Evolutionary conservation across 2,329 filamentous ascomycete genomes (phyloP).

Genomic region (Ascochyta lentis): DNA sequence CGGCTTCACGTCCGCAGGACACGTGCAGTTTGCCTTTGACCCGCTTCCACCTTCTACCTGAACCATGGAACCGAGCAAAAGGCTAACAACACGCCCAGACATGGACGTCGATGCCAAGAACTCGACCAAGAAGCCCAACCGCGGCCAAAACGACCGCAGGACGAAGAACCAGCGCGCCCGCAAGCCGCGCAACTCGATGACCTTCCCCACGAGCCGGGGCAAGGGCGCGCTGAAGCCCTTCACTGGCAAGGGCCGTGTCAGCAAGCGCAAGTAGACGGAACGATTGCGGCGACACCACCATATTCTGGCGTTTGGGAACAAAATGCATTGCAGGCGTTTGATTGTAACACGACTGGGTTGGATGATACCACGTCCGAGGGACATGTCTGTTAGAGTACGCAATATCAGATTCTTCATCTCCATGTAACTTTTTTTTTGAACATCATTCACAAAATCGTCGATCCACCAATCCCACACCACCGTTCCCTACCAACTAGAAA

Average conservation of each 20-base stretch:
- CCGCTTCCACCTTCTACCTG: constrained; percentile 40
- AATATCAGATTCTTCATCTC: not conserved
- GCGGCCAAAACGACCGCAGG: constrained; percentile 35
- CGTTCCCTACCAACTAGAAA: no score
- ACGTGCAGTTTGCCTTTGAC: constrained; percentile 48
- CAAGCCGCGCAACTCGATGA: constrained; percentile 49
- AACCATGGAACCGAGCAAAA: constrained; percentile 34
- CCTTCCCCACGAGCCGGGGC: constrained; percentile 44
- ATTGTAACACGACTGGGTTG: constrained; percentile 16
- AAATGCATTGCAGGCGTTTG: constrained; percentile 36
- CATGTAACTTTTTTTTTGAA: no score
- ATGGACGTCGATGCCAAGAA: constrained; percentile 49
- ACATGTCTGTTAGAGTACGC: constrained; percentile 15
- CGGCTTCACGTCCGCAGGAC: constrained; percentile 46
- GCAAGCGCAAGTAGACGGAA: constrained; percentile 30
- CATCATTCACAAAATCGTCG: no score
- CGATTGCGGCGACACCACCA: no score
- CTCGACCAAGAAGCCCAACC: constrained; percentile 38
- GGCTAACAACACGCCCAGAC: constrained; percentile 44
- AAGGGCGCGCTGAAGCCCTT: constrained; percentile 47
- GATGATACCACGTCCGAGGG: constrained; percentile 36
- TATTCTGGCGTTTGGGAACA: not conserved
- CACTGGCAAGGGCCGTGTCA: constrained; percentile 34
- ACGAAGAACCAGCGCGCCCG: constrained; percentile 47
- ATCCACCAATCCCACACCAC: no score